These are phyloP conservation scores for Kluyveromyces starmeri DNA, from an alignment of 805 yeast genomes.

Conservation along the genomic window DNA sequence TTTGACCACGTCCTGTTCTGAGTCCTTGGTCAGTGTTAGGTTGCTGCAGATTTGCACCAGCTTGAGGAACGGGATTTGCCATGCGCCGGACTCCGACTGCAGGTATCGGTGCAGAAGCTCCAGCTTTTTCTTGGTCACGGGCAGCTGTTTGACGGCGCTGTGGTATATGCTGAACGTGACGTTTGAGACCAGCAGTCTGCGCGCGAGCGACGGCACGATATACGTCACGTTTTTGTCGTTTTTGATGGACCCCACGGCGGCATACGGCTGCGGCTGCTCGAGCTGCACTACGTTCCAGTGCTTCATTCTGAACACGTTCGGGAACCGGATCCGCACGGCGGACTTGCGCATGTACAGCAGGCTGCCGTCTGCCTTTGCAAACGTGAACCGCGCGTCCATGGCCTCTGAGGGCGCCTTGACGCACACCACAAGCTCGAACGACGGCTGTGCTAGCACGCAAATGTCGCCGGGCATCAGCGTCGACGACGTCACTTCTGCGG, in stretches of 20 bases:
- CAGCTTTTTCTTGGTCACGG: slow-evolving; percentile 34
- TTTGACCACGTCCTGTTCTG: slow-evolving; percentile 23
- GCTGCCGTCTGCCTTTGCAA: slow-evolving; percentile 49
- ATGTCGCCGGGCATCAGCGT: slow-evolving; percentile 49
- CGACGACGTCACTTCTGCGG: slow-evolving; percentile 7
- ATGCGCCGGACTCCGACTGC: slow-evolving; percentile 35
- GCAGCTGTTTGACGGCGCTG: slow-evolving; percentile 33
- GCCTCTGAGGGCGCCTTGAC: slow-evolving; percentile 42
- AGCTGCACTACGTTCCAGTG: slow-evolving; percentile 11
- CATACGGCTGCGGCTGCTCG: slow-evolving; percentile 18
- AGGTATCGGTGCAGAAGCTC: slow-evolving; percentile 39
- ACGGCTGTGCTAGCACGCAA: slow-evolving; percentile 41
- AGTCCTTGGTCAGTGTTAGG: slow-evolving; percentile 27
- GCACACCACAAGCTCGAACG: slow-evolving; percentile 43
- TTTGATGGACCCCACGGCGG: slow-evolving; percentile 27
- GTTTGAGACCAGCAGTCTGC: slow-evolving; percentile 27
- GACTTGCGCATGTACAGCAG: slow-evolving; percentile 39
- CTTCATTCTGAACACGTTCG: slow-evolving; percentile 27
- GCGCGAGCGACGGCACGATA: slow-evolving; percentile 28
- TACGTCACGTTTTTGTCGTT: slow-evolving; percentile 20
- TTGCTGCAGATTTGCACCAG: slow-evolving; percentile 29
- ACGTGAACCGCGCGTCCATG: slow-evolving; percentile 47
- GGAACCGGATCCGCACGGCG: slow-evolving; percentile 43
- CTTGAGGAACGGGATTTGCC: slow-evolving; percentile 32
- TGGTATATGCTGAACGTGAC: slow-evolving; percentile 32